Evolutionary conservation across 1,284 basidiomycete species (phyloP), one percentile per base, ranked within the genome.

Genomic region (Nidula niveotomentosa): DNA sequence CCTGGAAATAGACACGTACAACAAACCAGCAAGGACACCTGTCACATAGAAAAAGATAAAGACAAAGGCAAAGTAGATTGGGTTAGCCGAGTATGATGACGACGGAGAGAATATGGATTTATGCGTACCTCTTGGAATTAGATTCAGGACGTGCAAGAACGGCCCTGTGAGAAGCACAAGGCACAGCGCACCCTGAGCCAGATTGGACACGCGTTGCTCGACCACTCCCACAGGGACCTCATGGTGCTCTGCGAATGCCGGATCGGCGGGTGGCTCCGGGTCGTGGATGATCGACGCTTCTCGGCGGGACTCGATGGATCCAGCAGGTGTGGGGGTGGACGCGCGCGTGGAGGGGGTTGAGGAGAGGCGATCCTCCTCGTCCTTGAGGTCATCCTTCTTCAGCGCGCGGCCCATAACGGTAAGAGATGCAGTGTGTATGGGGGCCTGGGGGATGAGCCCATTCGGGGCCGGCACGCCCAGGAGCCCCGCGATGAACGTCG

Each of bases 361-460:
- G 12, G 52, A 39, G 48, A 56, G 55, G 17, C 66, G 60, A 57
- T 72, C 69, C 56, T 76, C 76, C 33, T 80, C 80, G 8, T 80
- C 67, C 23, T 23, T 23, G 23, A 23, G 23, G 23, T 23, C 23
- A 36, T 60, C 60, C 30, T 72, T 74, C 57, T 77, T 85, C 36
- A 59, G 49, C 2, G 72, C 69, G 12, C 63, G 72, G 1, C 88
- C 86, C 80, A 93, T 88, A 41, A 96, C 81, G 13, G 91, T 78
- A 0, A 99, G 83, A 6, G 93, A 91, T 10, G 86, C 84, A 0
- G 96, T 98, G 65, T 98, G 95, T 23, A 97, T 91, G 0, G 96
- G 96, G 0, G 96, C 96, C 72, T 98, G 96, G 0, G 96, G 96
- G 49, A 99, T 97, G 18, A 96, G 80, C 3, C 95, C 96, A 64